Evolutionary conservation across 495 filamentous ascomycete genomes (phyloP), one percentile per base, ranked within the genome.

Genomic region (Lasiosphaeriaceae sp.): DNA sequence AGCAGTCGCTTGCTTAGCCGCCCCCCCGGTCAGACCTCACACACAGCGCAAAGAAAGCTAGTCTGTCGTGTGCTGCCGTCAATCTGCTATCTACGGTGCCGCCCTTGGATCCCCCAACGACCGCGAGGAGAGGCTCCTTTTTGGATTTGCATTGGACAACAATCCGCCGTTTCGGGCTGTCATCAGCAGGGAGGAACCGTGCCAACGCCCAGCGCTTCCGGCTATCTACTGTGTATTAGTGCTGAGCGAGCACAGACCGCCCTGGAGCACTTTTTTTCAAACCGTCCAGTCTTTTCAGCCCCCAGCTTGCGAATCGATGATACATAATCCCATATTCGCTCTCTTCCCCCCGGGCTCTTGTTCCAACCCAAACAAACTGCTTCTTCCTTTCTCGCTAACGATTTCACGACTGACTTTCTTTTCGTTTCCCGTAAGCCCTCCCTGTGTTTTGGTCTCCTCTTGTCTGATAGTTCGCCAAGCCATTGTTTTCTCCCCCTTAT

Each of bases 1-100:
- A 17, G 39, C n/a, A 6, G 39, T 43, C 41, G 41, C 53, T 55
- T 41, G 23, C 26, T 20, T 55, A 47, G 20, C 43, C 44, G 24
- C 43, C 53, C 14, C 16, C 48, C 29, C 24, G 53, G 53, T 48
- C 53, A 47, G 26, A 55, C 53, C 53, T 55, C 44, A 19, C 29
- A 47, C 53, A 48, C 43, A 47, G 23, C 7, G 14, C 21, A 21
- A n/a, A 41, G 11, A 39, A 20, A 39, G 11, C 16, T 23, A 14
- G 7, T 47, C 14, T 37, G n/a, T n/a, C n/a, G n/a, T 17, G 39
- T 43, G 39, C 39, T n/a, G 8, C 39, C 39, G 8, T 17, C 1
- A 43, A 17, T 43, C n/a, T 43, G 44, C 23, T n/a, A n/a, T 54
- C 52, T 45, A 21, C n/a, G 41, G 29, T 54, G 44, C 53, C 53